Conservation (phyloP, 1,139 yeast genomes). For the Yamadazyma dendronema region DNA sequence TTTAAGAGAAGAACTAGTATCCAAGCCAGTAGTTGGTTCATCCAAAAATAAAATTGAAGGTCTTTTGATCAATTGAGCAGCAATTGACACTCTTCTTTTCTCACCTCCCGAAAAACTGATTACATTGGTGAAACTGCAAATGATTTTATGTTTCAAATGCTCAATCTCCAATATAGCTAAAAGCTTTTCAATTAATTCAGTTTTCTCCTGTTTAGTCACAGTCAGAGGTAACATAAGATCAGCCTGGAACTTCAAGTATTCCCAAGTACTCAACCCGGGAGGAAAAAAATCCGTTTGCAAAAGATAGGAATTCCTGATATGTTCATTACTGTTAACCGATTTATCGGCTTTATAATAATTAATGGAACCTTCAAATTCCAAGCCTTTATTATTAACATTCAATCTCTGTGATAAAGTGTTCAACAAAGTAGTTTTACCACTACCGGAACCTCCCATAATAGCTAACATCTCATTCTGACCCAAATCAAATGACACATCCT, state of each 20-base stretch:
- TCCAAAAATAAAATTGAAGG: constrained; percentile 79
- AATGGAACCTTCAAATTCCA: constrained; percentile 30
- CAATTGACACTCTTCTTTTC: constrained; percentile 73
- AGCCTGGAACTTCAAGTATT: constrained; percentile 68
- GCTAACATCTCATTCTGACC: constrained; percentile 58
- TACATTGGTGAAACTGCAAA: constrained; percentile 32
- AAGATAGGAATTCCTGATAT: constrained; percentile 60
- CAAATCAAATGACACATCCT: constrained; percentile 54
- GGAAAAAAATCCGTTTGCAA: constrained; percentile 74
- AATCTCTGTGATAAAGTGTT: constrained; percentile 69
- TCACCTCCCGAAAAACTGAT: constrained; percentile 81
- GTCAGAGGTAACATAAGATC: constrained; percentile 56
- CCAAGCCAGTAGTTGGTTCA: constrained; percentile 89
- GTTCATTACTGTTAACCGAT: constrained; percentile 4
- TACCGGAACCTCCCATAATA: constrained; percentile 82
- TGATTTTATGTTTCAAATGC: constrained; percentile 57
- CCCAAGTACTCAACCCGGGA: constrained; percentile 69
- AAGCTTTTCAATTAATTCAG: constrained; percentile 54
- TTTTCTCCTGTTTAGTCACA: constrained; percentile 40
- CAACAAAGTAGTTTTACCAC: constrained; percentile 81
- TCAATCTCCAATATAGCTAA: constrained; percentile 59
- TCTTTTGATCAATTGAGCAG: constrained; percentile 70
- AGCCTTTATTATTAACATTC: constrained; percentile 29
- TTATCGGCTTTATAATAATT: constrained; percentile 10
- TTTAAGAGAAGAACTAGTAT: constrained; percentile 71